These are phyloP conservation scores for Henningerozyma blattae DNA, from an alignment of 805 yeast species.

Conservation along the genomic window DNA sequence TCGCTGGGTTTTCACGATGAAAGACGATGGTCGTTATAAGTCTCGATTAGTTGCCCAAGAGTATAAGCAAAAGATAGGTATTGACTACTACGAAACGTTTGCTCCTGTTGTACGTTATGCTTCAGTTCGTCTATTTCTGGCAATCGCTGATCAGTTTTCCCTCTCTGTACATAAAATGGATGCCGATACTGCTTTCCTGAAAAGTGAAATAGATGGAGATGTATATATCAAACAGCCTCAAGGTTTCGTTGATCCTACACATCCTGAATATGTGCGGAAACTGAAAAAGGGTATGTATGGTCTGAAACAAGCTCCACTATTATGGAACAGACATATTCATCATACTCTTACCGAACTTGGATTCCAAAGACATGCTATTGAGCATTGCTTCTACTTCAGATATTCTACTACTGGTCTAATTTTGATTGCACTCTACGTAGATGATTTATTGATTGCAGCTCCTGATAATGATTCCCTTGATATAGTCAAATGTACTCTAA, in stretches of 20 bases:
- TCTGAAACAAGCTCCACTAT: constrained; percentile 9
- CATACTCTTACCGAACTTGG: constrained; percentile 16
- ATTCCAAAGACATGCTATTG: constrained; percentile 4
- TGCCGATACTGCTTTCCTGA: constrained; percentile 11
- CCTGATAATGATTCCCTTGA: neutral
- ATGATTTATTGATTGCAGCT: constrained; percentile 4
- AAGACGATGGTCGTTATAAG: constrained; percentile 7
- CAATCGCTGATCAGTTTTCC: constrained; percentile 1
- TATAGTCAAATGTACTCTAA: neutral
- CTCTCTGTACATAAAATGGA: constrained; percentile 12
- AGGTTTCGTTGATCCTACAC: constrained; percentile 1
- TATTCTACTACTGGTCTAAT: neutral
- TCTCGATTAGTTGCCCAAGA: constrained; percentile 20
- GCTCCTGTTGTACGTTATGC: constrained; percentile 19
- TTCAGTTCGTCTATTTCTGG: constrained; percentile 4
- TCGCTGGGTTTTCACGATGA: constrained; percentile 14
- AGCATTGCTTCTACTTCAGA: constrained; percentile 2
- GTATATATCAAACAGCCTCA: constrained; percentile 3
- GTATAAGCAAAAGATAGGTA: constrained; percentile 12
- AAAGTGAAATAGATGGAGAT: constrained; percentile 4
- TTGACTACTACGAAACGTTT: constrained; percentile 17
- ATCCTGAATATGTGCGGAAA: constrained; percentile 6
- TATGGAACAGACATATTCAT: constrained; percentile 22
- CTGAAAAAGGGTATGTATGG: constrained; percentile 7
- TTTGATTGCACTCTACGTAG: constrained; percentile 3